Evolutionary conservation across 331 rosid genomes (phyloP), one percentile per base, ranked within the genome.

Genomic region (Pyracantha coccinea): DNA sequence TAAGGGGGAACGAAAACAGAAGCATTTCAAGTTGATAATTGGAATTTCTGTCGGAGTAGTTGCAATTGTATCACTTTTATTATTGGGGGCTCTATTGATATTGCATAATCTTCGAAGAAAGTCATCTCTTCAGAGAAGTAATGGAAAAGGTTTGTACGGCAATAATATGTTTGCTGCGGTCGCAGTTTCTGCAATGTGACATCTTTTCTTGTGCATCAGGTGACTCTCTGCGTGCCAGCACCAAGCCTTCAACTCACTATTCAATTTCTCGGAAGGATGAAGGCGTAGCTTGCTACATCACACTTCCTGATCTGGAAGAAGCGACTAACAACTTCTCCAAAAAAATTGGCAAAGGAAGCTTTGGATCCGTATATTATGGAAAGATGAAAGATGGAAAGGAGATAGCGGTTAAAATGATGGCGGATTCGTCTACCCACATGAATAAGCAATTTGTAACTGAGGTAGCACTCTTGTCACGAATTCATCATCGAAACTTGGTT

Each of bases 401-500:
- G 85, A 87, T 94, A 12, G 97, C 99, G n/a, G 97, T 94, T 66
- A 94, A 94, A 85, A 87, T 88, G 69, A 94, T 94, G 97, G 83
- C 96, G 0, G 97, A 94, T 77, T 86, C 89, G 24, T 92, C 89
- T 24, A 83, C 84, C 79, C 87, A 92, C 65, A 96, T 94, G 78
- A 86, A 88, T 84, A 86, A 87, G 41, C 99, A 94, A 68, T 95
- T 95, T 87, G 88, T 76, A 68, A 94, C 88, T 20, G 99, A 95
- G 97, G 96, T 94, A 72, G 96, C 99, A 41, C 96, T 94, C 71
- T 84, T 94, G 60, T 92, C 99, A 31, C 88, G 97, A 83, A 94
- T 92, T 81, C 99, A 94, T 88, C 99, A 94, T 79, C 85, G 99
- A 69, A 94, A 94, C 84, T 85, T 94, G 97, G 99, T 94, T 81